Percentiles rank a stretch among this genome's conserved stretches.
These are phyloP conservation scores for Conticribra weissflogii DNA, from an alignment of 108 stramenopile species.

Conservation along the genomic window DNA sequence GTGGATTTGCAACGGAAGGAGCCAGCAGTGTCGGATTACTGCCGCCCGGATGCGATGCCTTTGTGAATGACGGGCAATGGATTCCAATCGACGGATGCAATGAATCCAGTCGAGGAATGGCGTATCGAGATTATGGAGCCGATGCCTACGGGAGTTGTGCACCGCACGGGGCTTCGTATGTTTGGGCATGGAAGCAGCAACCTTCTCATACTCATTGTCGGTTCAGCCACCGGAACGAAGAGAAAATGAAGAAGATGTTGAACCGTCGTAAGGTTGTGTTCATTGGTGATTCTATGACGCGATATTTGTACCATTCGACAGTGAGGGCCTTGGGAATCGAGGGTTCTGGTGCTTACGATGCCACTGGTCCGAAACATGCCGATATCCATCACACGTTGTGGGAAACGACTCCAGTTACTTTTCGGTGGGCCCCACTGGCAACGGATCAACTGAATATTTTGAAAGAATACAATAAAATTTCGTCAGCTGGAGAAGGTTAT, in stretches of 20 bases:
- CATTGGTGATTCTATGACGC: constrained; percentile 82
- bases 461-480: constrained; percentile 39
- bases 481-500: constrained; percentile 9
- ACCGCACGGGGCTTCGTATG: constrained; percentile 37
- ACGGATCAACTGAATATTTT: constrained; percentile 55
- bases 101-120: constrained; percentile 68
- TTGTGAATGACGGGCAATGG: constrained; percentile 78
- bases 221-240: constrained; percentile 67
- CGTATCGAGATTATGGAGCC: constrained; percentile 63
- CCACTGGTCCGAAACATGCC: constrained; percentile 66
- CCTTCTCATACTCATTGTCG: constrained; percentile 62
- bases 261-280: constrained; percentile 63
- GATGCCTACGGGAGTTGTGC: constrained; percentile 66
- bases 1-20: constrained; percentile 60
- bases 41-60: constrained; percentile 56
- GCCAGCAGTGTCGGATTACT: constrained; percentile 64
- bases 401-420: constrained; percentile 60
- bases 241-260: constrained; percentile 56
- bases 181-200: constrained; percentile 77
- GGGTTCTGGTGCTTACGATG: constrained; percentile 74
- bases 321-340: constrained; percentile 66
- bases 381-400: constrained; percentile 45
- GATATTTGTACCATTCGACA: constrained; percentile 76
- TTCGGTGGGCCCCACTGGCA: constrained; percentile 80
- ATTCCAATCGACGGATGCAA: constrained; percentile 80